Evolutionary conservation across 345 rosid species (phyloP).

Genomic region (Dipteronia sinensis): DNA sequence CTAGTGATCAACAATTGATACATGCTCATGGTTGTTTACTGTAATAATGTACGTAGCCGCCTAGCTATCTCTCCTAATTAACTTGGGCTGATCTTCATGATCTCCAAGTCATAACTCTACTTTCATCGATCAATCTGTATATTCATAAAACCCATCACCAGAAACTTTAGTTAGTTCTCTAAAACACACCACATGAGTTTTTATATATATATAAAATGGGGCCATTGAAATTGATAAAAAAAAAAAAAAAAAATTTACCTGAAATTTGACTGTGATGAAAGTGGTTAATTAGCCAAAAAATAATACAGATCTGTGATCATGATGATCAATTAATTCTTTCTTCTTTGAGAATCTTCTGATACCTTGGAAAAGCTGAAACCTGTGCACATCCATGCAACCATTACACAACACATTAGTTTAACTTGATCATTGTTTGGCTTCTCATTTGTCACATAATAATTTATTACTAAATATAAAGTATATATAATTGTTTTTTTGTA

Average conservation of each 20-base stretch:
- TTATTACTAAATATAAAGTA: too few relatives aligned
- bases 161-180: conserved; percentile 3
- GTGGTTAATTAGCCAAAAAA: conserved; percentile 22
- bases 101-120: background rate
- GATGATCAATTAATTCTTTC: conserved; percentile 51
- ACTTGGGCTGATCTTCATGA: background rate
- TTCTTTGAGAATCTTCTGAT: conserved; percentile 61
- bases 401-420: background rate
- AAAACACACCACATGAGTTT: background rate
- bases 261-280: conserved; percentile 35
- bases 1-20: background rate
- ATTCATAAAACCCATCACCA: conserved; percentile 5
- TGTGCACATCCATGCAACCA: conserved; percentile 29
- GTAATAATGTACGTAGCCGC: background rate
- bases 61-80: background rate
- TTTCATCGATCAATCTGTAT: conserved; percentile 24
- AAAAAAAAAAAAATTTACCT: too few relatives aligned
- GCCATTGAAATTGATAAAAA: background rate
- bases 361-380: conserved; percentile 88
- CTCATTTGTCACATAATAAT: too few relatives aligned
- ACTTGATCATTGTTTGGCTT: background rate
- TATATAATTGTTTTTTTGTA: too few relatives aligned
- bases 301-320: too few relatives aligned
- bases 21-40: background rate
- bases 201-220: background rate